Base-by-base conservation (phyloP, 2,329 filamentous ascomycete genomes). In the Aspergillus ochraceoroseus region DNA sequence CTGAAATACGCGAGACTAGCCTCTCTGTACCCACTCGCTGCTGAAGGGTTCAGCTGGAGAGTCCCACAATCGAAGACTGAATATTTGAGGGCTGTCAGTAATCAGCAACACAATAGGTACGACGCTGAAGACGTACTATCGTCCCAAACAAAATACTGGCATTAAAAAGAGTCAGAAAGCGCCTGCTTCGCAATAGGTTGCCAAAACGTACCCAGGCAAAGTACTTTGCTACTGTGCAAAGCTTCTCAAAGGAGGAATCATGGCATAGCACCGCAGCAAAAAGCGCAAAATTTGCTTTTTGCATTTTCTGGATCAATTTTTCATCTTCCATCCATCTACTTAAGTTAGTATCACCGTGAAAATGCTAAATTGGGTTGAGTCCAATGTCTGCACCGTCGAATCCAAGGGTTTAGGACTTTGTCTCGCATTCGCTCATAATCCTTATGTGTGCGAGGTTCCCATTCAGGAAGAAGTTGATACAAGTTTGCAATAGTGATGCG, bases 151-250 rank as follows among this genome's bases (percentile, higher is more conserved):
- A 44, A 45, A 18, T 45, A 42, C 45, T 45, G 6, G 3, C 1
- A 8, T 8, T 12, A 19, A 13, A n/a, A 7, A 25, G 18, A 14
- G 9, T 2, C 12, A 2, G 1, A n/a, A 6, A 11, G 9, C 11
- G 7, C 9, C 12, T 13, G 11, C 2, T 4, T 13, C 5, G 13
- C 7, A 26, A 14, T 13, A 27, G n/a, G n/a, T n/a, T n/a, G n/a
- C n/a, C n/a, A n/a, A n/a, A n/a, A n/a, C 32, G 4, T 12, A 45
- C 45, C 45, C 42, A 48, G 7, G 45, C 39, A 34, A 48, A 45
- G 8, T 20, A 26, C 25, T 48, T 43, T 0, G 35, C 15, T 2
- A 41, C 39, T 1, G 42, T 45, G 15, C 38, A 42, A 8, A 48
- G 28, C 11, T 37, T 31, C 9, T 37, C 42, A 8, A 38, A 48